phyloP scores from a whole-genome alignment of 805 yeast species.

The Zygosaccharomyces pseudorouxii region DNA sequence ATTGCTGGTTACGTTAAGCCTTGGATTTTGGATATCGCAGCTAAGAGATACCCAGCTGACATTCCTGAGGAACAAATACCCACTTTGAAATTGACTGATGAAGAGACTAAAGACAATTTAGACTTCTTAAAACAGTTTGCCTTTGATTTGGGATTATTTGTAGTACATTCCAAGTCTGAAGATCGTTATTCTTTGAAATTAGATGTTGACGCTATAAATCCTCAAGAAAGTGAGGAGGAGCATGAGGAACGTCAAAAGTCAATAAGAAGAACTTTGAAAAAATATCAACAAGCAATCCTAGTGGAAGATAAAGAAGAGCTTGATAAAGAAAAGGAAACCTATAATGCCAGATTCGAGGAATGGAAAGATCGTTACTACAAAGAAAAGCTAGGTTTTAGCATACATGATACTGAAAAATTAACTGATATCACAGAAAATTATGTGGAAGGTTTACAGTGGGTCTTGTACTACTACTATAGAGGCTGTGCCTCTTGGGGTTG shows the following conservation, averaged over 20 bases:
- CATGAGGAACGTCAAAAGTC: slow-evolving; percentile 48
- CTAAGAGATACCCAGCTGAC: slow-evolving; percentile 31
- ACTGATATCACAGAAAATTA: slow-evolving; percentile 70
- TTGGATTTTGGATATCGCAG: slow-evolving; percentile 40
- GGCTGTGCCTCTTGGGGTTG: slow-evolving; percentile 96
- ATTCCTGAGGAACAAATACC: slow-evolving; percentile 48
- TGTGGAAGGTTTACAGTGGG: slow-evolving; percentile 97
- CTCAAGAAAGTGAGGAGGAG: slow-evolving; percentile 64
- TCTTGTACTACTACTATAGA: slow-evolving; percentile 78
- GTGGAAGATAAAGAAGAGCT: slow-evolving; percentile 54
- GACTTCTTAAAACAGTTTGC: slow-evolving; percentile 63
- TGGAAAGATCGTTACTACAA: slow-evolving; percentile 89
- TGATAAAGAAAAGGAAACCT: slow-evolving; percentile 52
- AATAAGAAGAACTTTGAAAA: slow-evolving; percentile 52
- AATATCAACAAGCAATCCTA: slow-evolving; percentile 55
- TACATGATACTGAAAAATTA: slow-evolving; percentile 55
- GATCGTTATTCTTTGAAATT: slow-evolving; percentile 54
- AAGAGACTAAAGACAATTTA: slow-evolving; percentile 39
- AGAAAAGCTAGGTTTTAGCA: slow-evolving; percentile 68
- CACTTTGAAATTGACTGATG: slow-evolving; percentile 40
- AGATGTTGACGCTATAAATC: slow-evolving; percentile 71
- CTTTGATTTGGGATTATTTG: slow-evolving; percentile 58
- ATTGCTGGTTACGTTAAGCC: slow-evolving; percentile 54
- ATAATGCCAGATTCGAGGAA: slow-evolving; percentile 63
- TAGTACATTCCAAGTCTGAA: slow-evolving; percentile 57